Evolutionary conservation across 202 grass and related monocot species (phyloP).

Genomic region (Musa balbisiana): DNA sequence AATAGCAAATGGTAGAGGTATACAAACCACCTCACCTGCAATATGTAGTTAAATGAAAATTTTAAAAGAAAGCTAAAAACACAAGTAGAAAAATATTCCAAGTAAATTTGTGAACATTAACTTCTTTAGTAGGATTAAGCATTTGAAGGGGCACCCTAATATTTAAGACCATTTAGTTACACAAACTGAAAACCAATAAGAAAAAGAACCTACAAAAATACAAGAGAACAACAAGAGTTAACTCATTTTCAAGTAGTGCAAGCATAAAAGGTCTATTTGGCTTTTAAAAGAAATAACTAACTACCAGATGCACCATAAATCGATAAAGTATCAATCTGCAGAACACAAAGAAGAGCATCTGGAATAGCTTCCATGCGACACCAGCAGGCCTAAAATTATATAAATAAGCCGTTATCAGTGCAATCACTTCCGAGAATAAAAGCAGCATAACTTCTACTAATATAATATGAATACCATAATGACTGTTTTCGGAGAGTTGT

Average conservation of each 20-base stretch:
- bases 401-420: constrained; percentile 21
- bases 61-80: not conserved
- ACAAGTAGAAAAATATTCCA: not conserved
- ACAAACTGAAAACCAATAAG: not conserved
- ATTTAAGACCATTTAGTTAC: not conserved
- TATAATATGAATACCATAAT: constrained; percentile 56
- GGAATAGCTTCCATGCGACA: constrained; percentile 68
- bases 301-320: constrained; percentile 76
- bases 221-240: too few relatives aligned
- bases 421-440: not conserved
- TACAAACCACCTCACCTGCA: constrained; percentile 73
- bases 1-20: constrained; percentile 69
- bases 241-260: too few relatives aligned
- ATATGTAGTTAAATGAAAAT: constrained; percentile 17
- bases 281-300: constrained; percentile 7
- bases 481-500: constrained; percentile 58
- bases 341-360: constrained; percentile 81
- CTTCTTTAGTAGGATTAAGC: too few relatives aligned
- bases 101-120: too few relatives aligned
- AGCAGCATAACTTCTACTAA: not conserved
- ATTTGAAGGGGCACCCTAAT: not conserved
- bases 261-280: not conserved
- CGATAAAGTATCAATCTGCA: constrained; percentile 77
- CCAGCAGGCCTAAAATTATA: constrained; percentile 65
- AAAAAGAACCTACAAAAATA: not conserved